Percentiles rank a stretch among this genome's conserved stretches.
Conservation (phyloP, 441 rosid species). For the Arabidopsis lyrata region DNA sequence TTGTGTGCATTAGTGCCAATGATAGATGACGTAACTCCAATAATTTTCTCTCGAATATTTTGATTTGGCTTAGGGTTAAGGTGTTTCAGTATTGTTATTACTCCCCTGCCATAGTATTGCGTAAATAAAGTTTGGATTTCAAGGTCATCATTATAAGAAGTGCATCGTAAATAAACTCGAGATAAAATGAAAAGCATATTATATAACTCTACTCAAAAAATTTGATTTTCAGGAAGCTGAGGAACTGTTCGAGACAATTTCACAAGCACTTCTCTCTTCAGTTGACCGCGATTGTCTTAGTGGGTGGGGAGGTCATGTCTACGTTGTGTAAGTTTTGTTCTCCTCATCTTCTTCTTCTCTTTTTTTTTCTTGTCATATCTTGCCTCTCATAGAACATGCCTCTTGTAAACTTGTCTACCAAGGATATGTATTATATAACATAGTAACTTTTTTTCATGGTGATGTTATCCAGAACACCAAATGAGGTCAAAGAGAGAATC, state of each 20-base stretch:
- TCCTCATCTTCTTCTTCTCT: too few species aligned
- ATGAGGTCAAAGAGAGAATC: slow-evolving; percentile 79
- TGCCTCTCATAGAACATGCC: not conserved
- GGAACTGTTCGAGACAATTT: slow-evolving; percentile 82
- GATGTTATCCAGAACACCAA: slow-evolving; percentile 70
- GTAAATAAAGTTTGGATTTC: not conserved
- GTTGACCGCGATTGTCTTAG: slow-evolving; percentile 96
- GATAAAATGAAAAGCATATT: not conserved
- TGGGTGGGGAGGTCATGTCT: slow-evolving; percentile 99
- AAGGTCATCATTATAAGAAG: not conserved
- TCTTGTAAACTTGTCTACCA: not conserved
- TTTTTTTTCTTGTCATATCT: not conserved
- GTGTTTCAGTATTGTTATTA: not conserved
- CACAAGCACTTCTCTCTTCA: slow-evolving; percentile 90
- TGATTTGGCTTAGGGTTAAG: not conserved
- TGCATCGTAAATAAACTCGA: not conserved
- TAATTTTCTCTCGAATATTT: not conserved
- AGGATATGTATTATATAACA: not conserved
- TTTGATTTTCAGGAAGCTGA: slow-evolving; percentile 75
- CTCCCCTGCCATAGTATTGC: not conserved
- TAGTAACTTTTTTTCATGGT: slow-evolving; percentile 17
- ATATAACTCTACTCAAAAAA: not conserved
- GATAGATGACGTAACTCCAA: not conserved
- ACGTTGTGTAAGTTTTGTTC: slow-evolving; percentile 76
- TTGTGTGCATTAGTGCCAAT: not conserved